Evolutionary conservation across 192 early-diverging fungal species (phyloP), one percentile per base, ranked within the genome.

Genomic region (Coemansia aciculifera): DNA sequence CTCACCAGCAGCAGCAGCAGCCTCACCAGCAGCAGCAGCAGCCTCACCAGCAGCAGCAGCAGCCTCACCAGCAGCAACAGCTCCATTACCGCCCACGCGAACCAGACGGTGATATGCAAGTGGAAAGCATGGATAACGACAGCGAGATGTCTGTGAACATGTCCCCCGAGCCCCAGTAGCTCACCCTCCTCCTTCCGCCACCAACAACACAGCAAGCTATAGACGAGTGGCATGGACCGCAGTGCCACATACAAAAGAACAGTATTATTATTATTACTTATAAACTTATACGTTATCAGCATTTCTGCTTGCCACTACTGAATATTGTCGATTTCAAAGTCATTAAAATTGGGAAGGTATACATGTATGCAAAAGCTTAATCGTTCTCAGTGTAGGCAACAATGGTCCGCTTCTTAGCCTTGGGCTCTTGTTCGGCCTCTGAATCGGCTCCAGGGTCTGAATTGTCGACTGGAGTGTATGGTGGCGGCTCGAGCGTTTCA

Each of bases 141-240:
- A 80, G 78, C 60, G 78, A 80, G 21, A 68, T 74, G 66, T 80
- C 78, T 2, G 78, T 80, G 29, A 69, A 75, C 4, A 36, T 80
- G 23, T 72, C 73, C 31, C 78, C 78, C 1, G 78, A 75, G 52
- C 69, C 76, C 13, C 61, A 59, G 34, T 63, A 56, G 24, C 51
- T 29, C 23, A 27, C 27, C 27, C 27, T 21, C 27, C 27, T 27
- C 27, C 2, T 27, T 2, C 27, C 27, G 2, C 24, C 24, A 24
- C 46, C n/a, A 21, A 23, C 46, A 15, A 4, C 3, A 0, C 15
- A 17, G 15, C 42, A 48, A 48, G 46, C n/a, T n/a, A 57, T 57
- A 57, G 54, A 57, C 54, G 12, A 32, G 54, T 57, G 54, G 54
- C 54, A 57, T 31, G 13, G 38, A 27, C 23, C 48, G 36, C 32